Conservation (phyloP, 495 filamentous ascomycete species). For the Pyrenopolyporus hunteri region DNA sequence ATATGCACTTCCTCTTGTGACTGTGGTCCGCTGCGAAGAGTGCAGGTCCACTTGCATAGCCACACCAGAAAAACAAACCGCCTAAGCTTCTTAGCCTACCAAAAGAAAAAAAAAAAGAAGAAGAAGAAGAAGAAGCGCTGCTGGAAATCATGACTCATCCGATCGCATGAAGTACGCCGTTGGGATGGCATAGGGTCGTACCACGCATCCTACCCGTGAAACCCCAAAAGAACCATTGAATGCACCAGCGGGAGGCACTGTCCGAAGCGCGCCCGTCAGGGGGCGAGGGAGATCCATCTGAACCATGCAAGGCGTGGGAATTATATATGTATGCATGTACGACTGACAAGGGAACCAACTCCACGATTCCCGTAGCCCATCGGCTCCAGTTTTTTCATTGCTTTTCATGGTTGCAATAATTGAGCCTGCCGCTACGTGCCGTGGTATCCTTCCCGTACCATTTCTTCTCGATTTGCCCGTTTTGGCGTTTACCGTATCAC, state of each 20-base stretch:
- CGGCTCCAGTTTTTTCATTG: slow-evolving; percentile 33
- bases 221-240: slow-evolving; percentile 21
- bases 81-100: background rate
- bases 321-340: too few relatives aligned
- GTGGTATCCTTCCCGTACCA: slow-evolving; percentile 33
- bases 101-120: too few relatives aligned
- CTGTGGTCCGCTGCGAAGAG: slow-evolving; percentile 45
- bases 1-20: slow-evolving; percentile 46
- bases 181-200: slow-evolving; percentile 20
- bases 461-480: slow-evolving; percentile 23
- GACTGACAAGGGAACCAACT: slow-evolving; percentile 29
- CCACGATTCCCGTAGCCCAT: slow-evolving; percentile 31
- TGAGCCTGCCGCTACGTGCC: slow-evolving; percentile 32
- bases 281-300: slow-evolving; percentile 23
- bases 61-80: slow-evolving; percentile 1
- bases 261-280: slow-evolving; percentile 36
- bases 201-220: slow-evolving; percentile 24
- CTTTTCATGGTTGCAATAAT: slow-evolving; percentile 35
- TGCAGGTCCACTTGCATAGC: slow-evolving; percentile 33
- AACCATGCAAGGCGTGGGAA: slow-evolving; percentile 38
- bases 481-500: slow-evolving; percentile 16
- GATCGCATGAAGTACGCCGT: slow-evolving; percentile 10
- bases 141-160: slow-evolving; percentile 23
- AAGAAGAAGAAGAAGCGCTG: too few relatives aligned
- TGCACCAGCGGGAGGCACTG: slow-evolving; percentile 41